These are phyloP conservation scores for Arthromyces matolae DNA, from an alignment of 768 basidiomycete species.

Conservation along the genomic window DNA sequence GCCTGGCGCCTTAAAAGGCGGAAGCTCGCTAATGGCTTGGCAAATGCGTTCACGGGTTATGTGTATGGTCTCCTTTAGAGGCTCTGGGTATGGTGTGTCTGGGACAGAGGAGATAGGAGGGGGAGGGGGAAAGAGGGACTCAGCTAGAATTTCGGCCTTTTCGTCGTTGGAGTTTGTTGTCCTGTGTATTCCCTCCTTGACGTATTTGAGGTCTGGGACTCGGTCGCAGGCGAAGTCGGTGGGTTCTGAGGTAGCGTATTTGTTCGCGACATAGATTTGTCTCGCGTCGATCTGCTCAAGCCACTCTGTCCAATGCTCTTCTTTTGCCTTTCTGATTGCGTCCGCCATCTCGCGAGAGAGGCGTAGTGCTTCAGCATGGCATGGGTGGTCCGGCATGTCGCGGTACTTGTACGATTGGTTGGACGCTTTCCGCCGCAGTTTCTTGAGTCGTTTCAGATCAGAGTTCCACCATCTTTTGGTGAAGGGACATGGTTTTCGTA, in stretches of 20 bases:
- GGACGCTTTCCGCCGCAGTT: not conserved
- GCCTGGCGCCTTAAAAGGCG: slow-evolving; percentile 26
- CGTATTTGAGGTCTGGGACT: slow-evolving; percentile 1
- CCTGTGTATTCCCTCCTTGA: not conserved
- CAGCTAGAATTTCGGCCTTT: not conserved
- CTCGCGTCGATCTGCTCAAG: not conserved
- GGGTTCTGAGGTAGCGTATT: not conserved
- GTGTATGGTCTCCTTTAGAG: not conserved
- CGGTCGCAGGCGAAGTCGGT: not conserved
- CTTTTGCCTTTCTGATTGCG: not conserved
- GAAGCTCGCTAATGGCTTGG: slow-evolving; percentile 14
- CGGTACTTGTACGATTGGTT: not conserved
- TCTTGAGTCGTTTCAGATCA: slow-evolving; percentile 9
- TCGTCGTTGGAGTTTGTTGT: not conserved
- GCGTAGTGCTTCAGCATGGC: not conserved
- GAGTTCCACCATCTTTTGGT: slow-evolving; percentile 20
- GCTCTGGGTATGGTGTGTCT: not conserved
- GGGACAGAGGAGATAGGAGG: slow-evolving; percentile 1
- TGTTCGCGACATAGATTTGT: not conserved
- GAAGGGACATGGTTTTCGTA: slow-evolving; percentile 11
- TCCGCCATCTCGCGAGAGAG: not conserved
- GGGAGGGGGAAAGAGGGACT: slow-evolving; percentile 15
- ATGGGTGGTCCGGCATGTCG: not conserved
- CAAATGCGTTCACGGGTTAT: slow-evolving; percentile 5
- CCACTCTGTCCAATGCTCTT: slow-evolving; percentile 1